phyloP scores from a whole-genome alignment of 352 stramenopile species.

The Pythium oligandrum region DNA sequence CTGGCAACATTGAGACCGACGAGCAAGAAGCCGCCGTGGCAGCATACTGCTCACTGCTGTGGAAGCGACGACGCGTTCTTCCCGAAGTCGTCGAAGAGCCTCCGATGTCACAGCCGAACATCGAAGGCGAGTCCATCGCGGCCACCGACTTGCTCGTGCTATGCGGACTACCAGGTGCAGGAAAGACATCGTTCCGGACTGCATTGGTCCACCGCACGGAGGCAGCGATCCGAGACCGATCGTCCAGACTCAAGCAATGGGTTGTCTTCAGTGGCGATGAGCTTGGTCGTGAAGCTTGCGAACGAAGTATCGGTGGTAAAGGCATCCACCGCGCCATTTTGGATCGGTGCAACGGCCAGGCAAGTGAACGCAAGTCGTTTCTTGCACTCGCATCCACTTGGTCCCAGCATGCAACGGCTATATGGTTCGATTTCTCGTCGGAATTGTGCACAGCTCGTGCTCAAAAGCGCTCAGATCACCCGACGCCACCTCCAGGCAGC shows the following conservation, averaged over 20 bases:
- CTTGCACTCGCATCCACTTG: conserved; percentile 38
- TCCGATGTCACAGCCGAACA: conserved; percentile 24
- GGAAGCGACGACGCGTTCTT: conserved; percentile 43
- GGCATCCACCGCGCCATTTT: conserved; percentile 29
- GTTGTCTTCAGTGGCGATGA: conserved; percentile 50
- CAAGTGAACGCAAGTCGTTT: conserved; percentile 35
- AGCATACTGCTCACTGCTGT: conserved; percentile 48
- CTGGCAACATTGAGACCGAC: conserved; percentile 52
- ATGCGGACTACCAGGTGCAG: conserved; percentile 49
- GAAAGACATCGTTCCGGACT: conserved; percentile 55
- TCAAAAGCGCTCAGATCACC: conserved; percentile 36
- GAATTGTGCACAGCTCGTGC: conserved; percentile 43
- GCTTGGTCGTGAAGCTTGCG: conserved; percentile 31
- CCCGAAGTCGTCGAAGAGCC: conserved; percentile 22
- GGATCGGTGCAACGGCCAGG: conserved; percentile 52
- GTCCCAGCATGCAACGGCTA: conserved; percentile 46
- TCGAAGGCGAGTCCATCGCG: conserved; percentile 24
- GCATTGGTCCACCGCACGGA: conserved; percentile 34
- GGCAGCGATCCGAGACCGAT: conserved; percentile 6
- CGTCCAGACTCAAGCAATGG: conserved; percentile 14
- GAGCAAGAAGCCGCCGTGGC: conserved; percentile 43
- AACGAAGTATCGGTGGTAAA: conserved; percentile 23
- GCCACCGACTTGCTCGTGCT: conserved; percentile 47
- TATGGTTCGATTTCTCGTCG: conserved; percentile 51
- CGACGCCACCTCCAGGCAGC: conserved; percentile 35